phyloP scores from a whole-genome alignment of 2,329 filamentous ascomycete genomes.

The Fusarium siculi region DNA sequence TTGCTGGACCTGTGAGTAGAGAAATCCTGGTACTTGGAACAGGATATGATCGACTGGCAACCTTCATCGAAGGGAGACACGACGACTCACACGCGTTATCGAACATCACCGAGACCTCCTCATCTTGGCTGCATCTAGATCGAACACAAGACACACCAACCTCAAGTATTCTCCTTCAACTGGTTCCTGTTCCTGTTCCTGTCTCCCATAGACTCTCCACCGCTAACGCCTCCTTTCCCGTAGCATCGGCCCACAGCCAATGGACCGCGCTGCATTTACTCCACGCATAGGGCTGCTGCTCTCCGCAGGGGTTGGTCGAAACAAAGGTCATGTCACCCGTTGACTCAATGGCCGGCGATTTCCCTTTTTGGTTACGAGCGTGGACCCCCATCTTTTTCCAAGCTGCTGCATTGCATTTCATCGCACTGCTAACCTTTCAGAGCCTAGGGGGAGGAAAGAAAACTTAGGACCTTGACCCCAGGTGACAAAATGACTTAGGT shows the following conservation, averaged over 20 bases:
- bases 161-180: constrained; percentile 15
- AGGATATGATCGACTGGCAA: constrained; percentile 14
- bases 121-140: neutral
- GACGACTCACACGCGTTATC: constrained; percentile 1
- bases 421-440: constrained; percentile 28
- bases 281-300: constrained; percentile 46
- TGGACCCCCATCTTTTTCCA: constrained; percentile 13
- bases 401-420: constrained; percentile 24
- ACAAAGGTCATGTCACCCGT: constrained; percentile 32
- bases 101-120: constrained; percentile 5
- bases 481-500: no score
- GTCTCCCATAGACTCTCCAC: constrained; percentile 2
- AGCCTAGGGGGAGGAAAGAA: neutral
- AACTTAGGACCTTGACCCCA: no score
- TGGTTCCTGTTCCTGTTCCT: constrained; percentile 1
- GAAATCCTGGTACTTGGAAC: neutral
- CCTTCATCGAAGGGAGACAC: neutral
- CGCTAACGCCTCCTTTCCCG: constrained; percentile 16
- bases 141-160: constrained; percentile 8
- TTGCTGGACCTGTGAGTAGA: constrained; percentile 6
- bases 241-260: constrained; percentile 33
- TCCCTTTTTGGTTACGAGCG: constrained; percentile 27
- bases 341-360: constrained; percentile 44
- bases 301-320: constrained; percentile 29
- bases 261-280: constrained; percentile 33